phyloP scores from a whole-genome alignment of 805 yeast genomes.

The Priceomyces carsonii region DNA sequence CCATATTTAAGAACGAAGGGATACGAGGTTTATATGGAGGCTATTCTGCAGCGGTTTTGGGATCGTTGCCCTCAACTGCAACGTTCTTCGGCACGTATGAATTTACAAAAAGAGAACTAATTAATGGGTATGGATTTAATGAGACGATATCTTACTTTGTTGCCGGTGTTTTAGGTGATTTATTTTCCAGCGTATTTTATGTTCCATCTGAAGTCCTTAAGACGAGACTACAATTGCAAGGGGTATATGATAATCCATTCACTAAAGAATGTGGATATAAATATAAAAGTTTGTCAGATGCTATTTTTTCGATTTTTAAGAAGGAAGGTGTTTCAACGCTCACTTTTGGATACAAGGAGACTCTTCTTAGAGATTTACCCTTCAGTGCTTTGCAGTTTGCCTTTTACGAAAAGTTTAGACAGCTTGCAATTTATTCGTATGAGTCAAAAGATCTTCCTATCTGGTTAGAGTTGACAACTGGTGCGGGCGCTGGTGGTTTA shows the following conservation, averaged over 20 bases:
- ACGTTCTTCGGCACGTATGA: slow-evolving; percentile 94
- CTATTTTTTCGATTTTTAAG: slow-evolving; percentile 60
- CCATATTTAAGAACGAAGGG: slow-evolving; percentile 86
- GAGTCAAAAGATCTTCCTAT: slow-evolving; percentile 50
- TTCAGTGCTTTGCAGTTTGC: slow-evolving; percentile 96
- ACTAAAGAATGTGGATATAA: slow-evolving; percentile 80
- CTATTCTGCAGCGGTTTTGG: slow-evolving; percentile 86
- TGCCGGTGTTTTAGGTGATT: slow-evolving; percentile 93
- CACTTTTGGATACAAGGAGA: slow-evolving; percentile 92
- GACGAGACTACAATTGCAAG: slow-evolving; percentile 91
- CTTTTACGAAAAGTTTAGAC: slow-evolving; percentile 83
- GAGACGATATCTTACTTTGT: slow-evolving; percentile 79
- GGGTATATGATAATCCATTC: slow-evolving; percentile 75
- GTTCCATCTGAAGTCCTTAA: slow-evolving; percentile 96
- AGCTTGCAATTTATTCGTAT: slow-evolving; percentile 50
- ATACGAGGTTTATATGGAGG: slow-evolving; percentile 90
- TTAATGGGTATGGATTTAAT: slow-evolving; percentile 61
- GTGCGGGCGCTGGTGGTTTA: slow-evolving; percentile 94
- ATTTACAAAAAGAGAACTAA: slow-evolving; percentile 67
- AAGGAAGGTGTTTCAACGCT: slow-evolving; percentile 77
- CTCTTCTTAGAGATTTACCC: slow-evolving; percentile 88
- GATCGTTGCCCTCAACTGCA: slow-evolving; percentile 92
- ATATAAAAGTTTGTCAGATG: slow-evolving; percentile 73
- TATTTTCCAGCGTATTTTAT: slow-evolving; percentile 82
- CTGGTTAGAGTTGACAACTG: slow-evolving; percentile 71